Evolutionary conservation across 2,329 filamentous ascomycete species (phyloP), one percentile per base, ranked within the genome.

Genomic region (Aspergillus quadrilineatus): DNA sequence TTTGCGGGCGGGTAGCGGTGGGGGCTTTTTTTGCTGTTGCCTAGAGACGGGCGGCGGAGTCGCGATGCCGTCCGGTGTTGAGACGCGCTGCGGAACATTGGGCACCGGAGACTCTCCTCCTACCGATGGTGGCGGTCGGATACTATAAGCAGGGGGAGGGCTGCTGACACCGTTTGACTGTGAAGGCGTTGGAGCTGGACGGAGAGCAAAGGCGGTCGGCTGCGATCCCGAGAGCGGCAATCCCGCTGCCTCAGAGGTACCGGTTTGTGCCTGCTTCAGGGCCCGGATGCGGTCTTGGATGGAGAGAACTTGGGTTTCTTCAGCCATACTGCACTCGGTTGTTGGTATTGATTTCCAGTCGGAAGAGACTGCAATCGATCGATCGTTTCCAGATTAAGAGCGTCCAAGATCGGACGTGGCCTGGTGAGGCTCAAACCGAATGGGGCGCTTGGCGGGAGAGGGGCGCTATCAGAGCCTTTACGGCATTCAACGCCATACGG

Each of bases 211-310:
- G 6, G 57, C 55, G 17, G 62, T 63, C 39, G 68, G 60, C 51
- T 63, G 57, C 36, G 65, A 64, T 43, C 56, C 66, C 54, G 63
- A 61, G 52, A 67, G 60, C 46, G 66, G 59, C 45, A 69, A 67
- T 60, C 66, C 63, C 57, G 63, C 43, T 44, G 62, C 67, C 46
- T 69, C 67, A 54, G 67, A 65, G 43, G 67, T 44, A 8, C n/a
- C 6, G 41, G n/a, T 65, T 50, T 79, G 77, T 41, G 73, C 69
- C 57, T 73, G 71, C 58, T 79, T 78, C 53, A 79, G 66, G 34
- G 75, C 73, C 53, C 74, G 74, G 56, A 79, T 79, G 45, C 77
- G 74, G 63, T 78, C 68, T 61, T 78, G 75, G 44, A 79, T 75
- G 10, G 76, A 77, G 58, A 73, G 67, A 50, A 74, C 66, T 61